A percentile compares a stretch with the other conserved stretches of the same genome.
These are phyloP conservation scores for Camellia granthamiana DNA, from an alignment of 148 eudicot species.

Conservation along the genomic window DNA sequence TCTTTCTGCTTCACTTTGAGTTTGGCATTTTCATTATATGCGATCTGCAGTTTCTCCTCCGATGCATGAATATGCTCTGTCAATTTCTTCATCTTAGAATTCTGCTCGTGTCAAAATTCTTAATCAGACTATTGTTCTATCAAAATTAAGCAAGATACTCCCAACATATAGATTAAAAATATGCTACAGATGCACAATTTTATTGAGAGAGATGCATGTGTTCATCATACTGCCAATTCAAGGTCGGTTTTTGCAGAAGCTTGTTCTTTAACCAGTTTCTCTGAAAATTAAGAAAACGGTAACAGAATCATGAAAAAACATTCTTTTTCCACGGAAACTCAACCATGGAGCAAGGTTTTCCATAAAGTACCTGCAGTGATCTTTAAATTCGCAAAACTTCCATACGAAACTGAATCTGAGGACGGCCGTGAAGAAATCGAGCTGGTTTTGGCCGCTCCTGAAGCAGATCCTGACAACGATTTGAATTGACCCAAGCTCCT, in stretches of 20 bases:
- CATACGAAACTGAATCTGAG: constrained; percentile 56
- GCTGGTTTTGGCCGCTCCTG: constrained; percentile 48
- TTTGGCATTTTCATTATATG: constrained; percentile 82
- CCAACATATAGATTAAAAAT: neutral
- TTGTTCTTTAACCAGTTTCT: constrained; percentile 91
- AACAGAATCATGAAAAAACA: constrained; percentile 9
- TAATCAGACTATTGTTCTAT: neutral
- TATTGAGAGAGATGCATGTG: constrained; percentile 4
- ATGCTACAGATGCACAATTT: neutral
- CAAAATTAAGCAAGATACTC: neutral
- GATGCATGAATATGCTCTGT: constrained; percentile 54
- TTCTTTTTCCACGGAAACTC: constrained; percentile 8
- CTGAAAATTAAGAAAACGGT: constrained; percentile 37
- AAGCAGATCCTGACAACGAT: constrained; percentile 45
- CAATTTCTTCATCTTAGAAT: constrained; percentile 76
- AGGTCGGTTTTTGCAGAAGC: constrained; percentile 83
- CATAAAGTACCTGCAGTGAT: constrained; percentile 64
- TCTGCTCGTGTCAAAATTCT: constrained; percentile 39
- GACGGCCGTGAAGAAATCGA: constrained; percentile 48
- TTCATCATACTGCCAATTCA: constrained; percentile 64
- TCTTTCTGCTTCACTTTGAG: constrained; percentile 86
- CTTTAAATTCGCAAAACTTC: constrained; percentile 82
- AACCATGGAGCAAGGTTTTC: neutral
- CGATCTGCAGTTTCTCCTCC: constrained; percentile 80
- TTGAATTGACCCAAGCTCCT: constrained; percentile 63